Conservation (phyloP, 2,329 filamentous ascomycete genomes). For the Thelonectria blattea region DNA sequence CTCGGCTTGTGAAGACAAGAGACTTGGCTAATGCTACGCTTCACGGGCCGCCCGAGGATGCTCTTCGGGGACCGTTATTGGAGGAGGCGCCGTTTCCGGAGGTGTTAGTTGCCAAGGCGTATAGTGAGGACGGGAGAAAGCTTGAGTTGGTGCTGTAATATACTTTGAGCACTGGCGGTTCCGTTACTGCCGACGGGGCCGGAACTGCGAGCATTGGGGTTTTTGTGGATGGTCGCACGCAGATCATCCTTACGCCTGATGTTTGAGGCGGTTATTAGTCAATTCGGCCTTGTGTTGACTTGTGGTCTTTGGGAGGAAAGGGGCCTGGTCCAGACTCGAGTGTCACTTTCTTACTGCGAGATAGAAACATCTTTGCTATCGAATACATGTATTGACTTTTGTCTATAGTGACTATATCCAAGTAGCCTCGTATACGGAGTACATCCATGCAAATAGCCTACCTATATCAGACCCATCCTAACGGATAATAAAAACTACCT, state of each 20-base stretch:
- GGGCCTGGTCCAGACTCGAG: neutral
- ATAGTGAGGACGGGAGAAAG: constrained; percentile 14
- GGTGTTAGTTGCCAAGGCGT: constrained; percentile 19
- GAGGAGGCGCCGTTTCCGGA: constrained; percentile 16
- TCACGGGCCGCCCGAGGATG: constrained; percentile 7
- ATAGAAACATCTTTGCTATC: neutral
- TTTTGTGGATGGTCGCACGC: constrained; percentile 12
- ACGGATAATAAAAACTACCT: neutral
- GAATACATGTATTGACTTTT: neutral
- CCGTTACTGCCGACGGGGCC: constrained; percentile 5
- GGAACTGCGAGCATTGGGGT: constrained; percentile 10
- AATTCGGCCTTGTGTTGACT: too few species aligned
- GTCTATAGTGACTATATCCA: too few species aligned
- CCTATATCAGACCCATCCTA: neutral
- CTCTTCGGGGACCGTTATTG: constrained; percentile 9
- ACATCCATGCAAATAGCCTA: neutral
- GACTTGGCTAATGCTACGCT: constrained; percentile 16
- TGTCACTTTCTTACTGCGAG: neutral
- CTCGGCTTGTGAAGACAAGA: constrained; percentile 16
- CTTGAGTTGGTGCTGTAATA: constrained; percentile 21
- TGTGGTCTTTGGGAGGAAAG: too few species aligned
- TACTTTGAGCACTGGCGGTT: constrained; percentile 14
- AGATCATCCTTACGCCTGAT: constrained; percentile 6
- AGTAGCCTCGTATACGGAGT: too few species aligned
- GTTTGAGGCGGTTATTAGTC: neutral